Base-by-base conservation (phyloP, 192 early-diverging fungal species). In the Dissophora ornata region DNA sequence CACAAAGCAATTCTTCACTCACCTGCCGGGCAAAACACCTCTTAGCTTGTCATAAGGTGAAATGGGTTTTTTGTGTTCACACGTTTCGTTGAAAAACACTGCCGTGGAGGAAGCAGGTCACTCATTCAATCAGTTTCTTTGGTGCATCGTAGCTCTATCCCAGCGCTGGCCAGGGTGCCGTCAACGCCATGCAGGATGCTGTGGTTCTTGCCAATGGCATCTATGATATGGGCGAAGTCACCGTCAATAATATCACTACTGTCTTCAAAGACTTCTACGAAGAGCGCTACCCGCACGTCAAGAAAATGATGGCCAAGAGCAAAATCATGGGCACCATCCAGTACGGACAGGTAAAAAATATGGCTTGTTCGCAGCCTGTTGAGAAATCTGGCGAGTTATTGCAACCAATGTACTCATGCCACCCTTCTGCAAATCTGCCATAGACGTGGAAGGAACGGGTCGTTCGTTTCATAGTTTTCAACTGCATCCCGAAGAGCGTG, bases 171-270 rank as follows among this genome's bases (percentile, higher is more conserved):
- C n/a, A n/a, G n/a, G n/a, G n/a, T n/a, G n/a, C n/a, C n/a, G n/a
- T n/a, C n/a, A 21, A 68, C 44, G 66, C 66, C 1, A 58, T 68
- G 66, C 46, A 57, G 40, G 66, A 68, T 22, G 66, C 66, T 41
- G 55, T 57, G 12, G 44, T 68, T 16, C 56, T 68, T 18, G 66
- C 66, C 24, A 68, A 68, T 42, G 34, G 53, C 22, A 29, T 68
- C 30, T 68, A 58, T 15, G 66, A 68, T n/a, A 57, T 68, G 26
- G 28, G 21, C 2, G 29, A 40, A 9, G 34, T 12, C 1, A 33
- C 57, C 2, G 4, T 51, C 33, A 16, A 58, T 10, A 41, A 59
- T 15, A 46, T 70, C 38, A 47, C 30, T 9, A n/a, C 30, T 10
- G 67, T 58, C 2, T 60, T 70, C 32, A 53, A 54, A 47, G 25